A percentile compares a stretch with the other conserved stretches of the same genome.
Conservation (phyloP, 441 rosid species). For the Pelargonium citronellum region DNA sequence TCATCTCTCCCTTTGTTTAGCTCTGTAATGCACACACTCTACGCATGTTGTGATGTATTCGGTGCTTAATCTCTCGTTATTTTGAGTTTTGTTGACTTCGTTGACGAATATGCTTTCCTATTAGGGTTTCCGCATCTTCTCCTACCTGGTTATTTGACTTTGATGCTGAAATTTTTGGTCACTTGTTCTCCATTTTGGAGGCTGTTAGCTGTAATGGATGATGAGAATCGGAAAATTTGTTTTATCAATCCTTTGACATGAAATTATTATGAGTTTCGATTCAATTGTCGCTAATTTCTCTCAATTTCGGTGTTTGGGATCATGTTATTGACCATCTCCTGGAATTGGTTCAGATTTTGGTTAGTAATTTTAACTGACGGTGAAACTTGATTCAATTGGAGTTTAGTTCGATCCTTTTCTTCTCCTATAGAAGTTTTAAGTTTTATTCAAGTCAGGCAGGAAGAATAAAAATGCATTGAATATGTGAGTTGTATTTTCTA, state of each 20-base stretch:
- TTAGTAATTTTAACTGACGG: neutral
- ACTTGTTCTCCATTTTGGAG: neutral
- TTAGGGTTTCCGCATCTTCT: neutral
- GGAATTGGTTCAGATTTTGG: neutral
- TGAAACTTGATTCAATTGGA: neutral
- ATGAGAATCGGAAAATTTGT: neutral
- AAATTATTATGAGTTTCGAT: neutral
- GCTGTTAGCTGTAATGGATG: neutral
- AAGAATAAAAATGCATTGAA: neutral
- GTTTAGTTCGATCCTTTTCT: no score
- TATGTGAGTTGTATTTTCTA: neutral
- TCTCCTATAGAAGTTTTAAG: neutral
- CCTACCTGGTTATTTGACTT: neutral
- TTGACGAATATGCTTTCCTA: constrained; percentile 15
- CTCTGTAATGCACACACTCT: neutral
- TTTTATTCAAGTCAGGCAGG: neutral
- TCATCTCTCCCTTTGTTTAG: constrained; percentile 18
- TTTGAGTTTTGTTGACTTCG: constrained; percentile 7
- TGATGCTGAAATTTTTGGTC: neutral
- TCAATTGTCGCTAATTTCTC: neutral
- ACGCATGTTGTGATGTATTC: neutral
- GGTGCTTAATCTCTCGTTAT: constrained; percentile 5
- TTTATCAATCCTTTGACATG: neutral
- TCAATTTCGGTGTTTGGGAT: neutral
- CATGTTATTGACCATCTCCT: neutral